Percentiles rank a stretch among this genome's conserved stretches.
These are phyloP conservation scores for Wilcoxina mikolae DNA, from an alignment of 495 filamentous ascomycete genomes.

Conservation along the genomic window DNA sequence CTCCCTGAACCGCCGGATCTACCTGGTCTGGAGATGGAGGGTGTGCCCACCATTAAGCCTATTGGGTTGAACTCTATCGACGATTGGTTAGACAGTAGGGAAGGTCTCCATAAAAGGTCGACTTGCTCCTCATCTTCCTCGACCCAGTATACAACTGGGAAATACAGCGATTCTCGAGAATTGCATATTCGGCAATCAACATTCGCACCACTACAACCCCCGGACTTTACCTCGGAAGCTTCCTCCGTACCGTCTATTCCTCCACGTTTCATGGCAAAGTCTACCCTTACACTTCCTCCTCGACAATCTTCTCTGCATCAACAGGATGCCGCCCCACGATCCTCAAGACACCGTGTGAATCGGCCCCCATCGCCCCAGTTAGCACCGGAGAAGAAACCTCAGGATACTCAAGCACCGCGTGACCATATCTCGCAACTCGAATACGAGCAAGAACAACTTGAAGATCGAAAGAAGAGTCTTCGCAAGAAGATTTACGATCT, in stretches of 20 bases:
- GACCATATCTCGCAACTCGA: slow-evolving; percentile 24
- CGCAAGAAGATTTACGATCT: slow-evolving; percentile 18
- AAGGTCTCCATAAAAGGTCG: slow-evolving; percentile 18
- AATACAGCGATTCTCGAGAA: slow-evolving; percentile 6
- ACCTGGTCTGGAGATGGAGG: background rate
- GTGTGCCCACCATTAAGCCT: slow-evolving; percentile 16
- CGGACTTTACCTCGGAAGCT: slow-evolving; percentile 5
- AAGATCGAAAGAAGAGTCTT: slow-evolving; percentile 1
- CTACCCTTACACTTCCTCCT: slow-evolving; percentile 8
- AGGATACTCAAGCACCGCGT: slow-evolving; percentile 4
- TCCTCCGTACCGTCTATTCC: slow-evolving; percentile 3
- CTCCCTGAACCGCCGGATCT: slow-evolving; percentile 6
- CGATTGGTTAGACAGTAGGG: slow-evolving; percentile 22
- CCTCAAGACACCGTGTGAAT: background rate
- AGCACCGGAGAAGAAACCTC: background rate
- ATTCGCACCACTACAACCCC: slow-evolving; percentile 19
- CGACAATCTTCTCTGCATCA: background rate
- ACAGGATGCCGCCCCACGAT: background rate
- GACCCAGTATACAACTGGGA: slow-evolving; percentile 13
- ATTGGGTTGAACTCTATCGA: slow-evolving; percentile 25
- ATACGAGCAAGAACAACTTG: slow-evolving; percentile 18
- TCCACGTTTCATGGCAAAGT: slow-evolving; percentile 2
- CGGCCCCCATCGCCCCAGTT: background rate
- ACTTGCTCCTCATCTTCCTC: slow-evolving; percentile 17
- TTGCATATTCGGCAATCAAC: slow-evolving; percentile 24